Percentiles rank a stretch among this genome's conserved stretches.
Conservation (phyloP, 352 stramenopile genomes). For the Phytophthora rubi region DNA sequence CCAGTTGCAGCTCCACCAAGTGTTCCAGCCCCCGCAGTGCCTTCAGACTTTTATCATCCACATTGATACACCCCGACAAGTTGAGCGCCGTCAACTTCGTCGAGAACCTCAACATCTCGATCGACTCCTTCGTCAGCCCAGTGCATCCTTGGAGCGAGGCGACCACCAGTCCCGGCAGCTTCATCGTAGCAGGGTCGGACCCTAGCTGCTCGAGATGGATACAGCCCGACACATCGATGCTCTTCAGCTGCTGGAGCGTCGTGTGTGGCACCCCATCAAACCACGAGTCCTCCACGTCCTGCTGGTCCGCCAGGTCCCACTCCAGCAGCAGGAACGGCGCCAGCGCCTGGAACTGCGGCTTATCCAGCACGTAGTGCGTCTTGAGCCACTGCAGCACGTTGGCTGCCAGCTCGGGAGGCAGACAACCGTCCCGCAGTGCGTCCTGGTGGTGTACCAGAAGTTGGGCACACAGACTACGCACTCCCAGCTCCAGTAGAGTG, state of each 20-base stretch:
- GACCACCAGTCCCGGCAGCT: slow-evolving; percentile 56
- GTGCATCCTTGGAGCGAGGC: slow-evolving; percentile 63
- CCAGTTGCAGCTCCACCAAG: slow-evolving; percentile 63
- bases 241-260: slow-evolving; percentile 58
- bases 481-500: slow-evolving; percentile 61
- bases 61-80: slow-evolving; percentile 62
- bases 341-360: slow-evolving; percentile 61
- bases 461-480: slow-evolving; percentile 57
- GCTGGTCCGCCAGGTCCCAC: slow-evolving; percentile 58
- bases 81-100: slow-evolving; percentile 60
- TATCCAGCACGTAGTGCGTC: slow-evolving; percentile 59
- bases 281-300: slow-evolving; percentile 69
- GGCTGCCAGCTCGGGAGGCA: slow-evolving; percentile 53
- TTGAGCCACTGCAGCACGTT: slow-evolving; percentile 61
- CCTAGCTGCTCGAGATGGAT: slow-evolving; percentile 59
- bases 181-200: slow-evolving; percentile 27
- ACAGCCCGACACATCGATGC: slow-evolving; percentile 66
- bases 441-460: slow-evolving; percentile 44
- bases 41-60: slow-evolving; percentile 64
- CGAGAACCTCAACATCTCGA: slow-evolving; percentile 67
- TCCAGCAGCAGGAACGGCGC: slow-evolving; percentile 59
- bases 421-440: slow-evolving; percentile 18
- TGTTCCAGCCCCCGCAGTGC: slow-evolving; percentile 42
- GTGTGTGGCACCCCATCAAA: slow-evolving; percentile 58
- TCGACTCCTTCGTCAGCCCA: slow-evolving; percentile 46